These are phyloP conservation scores for Claviceps monticola DNA, from an alignment of 2,329 filamentous ascomycete genomes.

Conservation along the genomic window DNA sequence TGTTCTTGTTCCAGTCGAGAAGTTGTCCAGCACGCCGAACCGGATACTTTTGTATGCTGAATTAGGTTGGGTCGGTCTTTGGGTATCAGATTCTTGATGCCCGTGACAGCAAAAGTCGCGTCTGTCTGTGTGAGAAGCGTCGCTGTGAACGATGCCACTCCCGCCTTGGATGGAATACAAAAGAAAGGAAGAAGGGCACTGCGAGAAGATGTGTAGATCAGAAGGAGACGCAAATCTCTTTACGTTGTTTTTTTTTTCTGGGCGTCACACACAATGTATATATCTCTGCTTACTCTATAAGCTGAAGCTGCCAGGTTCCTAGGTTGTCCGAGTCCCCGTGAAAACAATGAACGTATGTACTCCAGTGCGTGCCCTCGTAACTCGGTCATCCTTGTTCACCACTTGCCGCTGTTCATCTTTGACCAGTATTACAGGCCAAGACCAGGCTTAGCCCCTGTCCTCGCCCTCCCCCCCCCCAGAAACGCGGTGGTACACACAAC, in stretches of 20 bases:
- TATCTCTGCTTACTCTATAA: slow-evolving; percentile 6
- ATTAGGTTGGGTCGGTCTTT: background rate
- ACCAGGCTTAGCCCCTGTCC: background rate
- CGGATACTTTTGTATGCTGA: background rate
- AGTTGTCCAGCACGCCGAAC: background rate
- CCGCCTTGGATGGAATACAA: background rate
- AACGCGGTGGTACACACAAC: slow-evolving; percentile 4
- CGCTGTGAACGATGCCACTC: background rate
- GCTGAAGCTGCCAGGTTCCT: slow-evolving; percentile 3
- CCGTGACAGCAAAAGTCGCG: background rate
- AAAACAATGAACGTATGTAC: slow-evolving; percentile 2
- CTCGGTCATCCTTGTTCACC: slow-evolving; percentile 3
- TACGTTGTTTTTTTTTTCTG: background rate
- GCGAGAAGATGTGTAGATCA: background rate
- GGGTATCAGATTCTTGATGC: background rate
- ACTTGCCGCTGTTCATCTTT: slow-evolving; percentile 1
- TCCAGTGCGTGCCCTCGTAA: slow-evolving; percentile 1
- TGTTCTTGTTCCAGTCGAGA: background rate
- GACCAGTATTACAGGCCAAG: background rate
- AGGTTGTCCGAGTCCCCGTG: slow-evolving; percentile 3
- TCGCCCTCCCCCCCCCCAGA: background rate
- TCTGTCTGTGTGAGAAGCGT: background rate
- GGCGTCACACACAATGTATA: slow-evolving; percentile 9
- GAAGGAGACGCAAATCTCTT: slow-evolving; percentile 1
- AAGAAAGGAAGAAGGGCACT: background rate